These are phyloP conservation scores for Rhazya stricta DNA, from an alignment of 257 asterid genomes.

Conservation along the genomic window DNA sequence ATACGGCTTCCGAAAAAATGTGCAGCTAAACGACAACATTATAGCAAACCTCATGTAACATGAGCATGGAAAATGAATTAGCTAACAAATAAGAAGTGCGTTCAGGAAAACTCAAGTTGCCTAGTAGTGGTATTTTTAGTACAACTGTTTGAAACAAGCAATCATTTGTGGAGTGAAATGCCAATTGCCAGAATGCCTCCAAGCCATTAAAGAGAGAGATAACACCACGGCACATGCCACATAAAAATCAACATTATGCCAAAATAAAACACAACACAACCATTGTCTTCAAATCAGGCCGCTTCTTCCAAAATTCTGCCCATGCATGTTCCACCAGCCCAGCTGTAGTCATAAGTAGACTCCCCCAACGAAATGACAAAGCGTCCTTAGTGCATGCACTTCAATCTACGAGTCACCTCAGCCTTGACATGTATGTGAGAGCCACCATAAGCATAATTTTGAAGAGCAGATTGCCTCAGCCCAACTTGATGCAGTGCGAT, in stretches of 20 bases:
- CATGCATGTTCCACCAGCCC: conserved; percentile 37
- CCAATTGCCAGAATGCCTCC: no score
- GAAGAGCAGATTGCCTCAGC: not conserved
- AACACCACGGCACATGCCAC: not conserved
- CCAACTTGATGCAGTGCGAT: conserved; percentile 23
- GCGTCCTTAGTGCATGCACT: conserved; percentile 67
- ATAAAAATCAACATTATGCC: not conserved
- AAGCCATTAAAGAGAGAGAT: not conserved
- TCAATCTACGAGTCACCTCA: conserved; percentile 59
- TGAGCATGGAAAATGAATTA: no score
- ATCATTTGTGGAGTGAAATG: no score
- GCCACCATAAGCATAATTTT: conserved; percentile 26
- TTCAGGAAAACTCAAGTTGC: no score
- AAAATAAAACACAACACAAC: not conserved
- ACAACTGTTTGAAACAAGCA: no score
- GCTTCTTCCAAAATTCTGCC: conserved; percentile 16
- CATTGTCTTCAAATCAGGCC: conserved; percentile 8
- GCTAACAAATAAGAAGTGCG: no score
- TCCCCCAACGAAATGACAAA: conserved; percentile 61
- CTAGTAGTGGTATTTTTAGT: no score
- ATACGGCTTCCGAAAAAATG: no score
- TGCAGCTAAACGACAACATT: no score
- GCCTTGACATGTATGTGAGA: conserved; percentile 68
- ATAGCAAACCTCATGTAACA: no score
- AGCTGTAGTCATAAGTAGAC: conserved; percentile 36